Evolutionary conservation across 148 eudicot genomes (phyloP).

Genomic region (Persicaria maculosa): DNA sequence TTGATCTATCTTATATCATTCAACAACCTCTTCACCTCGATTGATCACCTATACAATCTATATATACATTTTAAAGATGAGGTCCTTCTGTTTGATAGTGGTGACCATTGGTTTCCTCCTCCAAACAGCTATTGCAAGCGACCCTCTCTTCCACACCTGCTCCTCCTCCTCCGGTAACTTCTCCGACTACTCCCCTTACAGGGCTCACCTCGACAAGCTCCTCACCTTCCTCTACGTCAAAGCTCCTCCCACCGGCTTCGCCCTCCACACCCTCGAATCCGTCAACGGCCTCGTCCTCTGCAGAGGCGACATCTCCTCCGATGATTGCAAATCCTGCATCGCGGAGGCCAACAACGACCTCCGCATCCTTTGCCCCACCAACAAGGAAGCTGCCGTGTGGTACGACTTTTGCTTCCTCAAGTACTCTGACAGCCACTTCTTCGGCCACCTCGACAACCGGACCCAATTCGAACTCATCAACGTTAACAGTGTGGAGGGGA

Average conservation of each 20-base stretch:
- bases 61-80: too few relatives aligned
- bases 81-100: too few relatives aligned
- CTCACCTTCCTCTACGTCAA: constrained; percentile 11
- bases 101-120: not conserved
- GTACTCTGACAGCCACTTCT: constrained; percentile 26
- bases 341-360: constrained; percentile 11
- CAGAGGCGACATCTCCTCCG: not conserved
- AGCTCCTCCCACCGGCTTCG: not conserved
- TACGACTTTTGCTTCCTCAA: constrained; percentile 33
- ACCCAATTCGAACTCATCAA: constrained; percentile 13
- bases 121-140: not conserved
- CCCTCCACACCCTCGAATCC: not conserved
- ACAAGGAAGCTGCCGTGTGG: constrained; percentile 32
- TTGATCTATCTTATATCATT: too few relatives aligned
- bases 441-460: constrained; percentile 19
- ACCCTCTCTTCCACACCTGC: not conserved
- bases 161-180: constrained; percentile 6
- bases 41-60: too few relatives aligned
- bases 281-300: constrained; percentile 7
- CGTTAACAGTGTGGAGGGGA: not conserved
- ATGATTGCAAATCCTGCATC: not conserved
- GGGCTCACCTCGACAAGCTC: constrained; percentile 1
- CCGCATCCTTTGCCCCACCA: constrained; percentile 19
- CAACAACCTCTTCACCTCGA: too few relatives aligned
- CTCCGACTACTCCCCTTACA: constrained; percentile 10